Conservation (phyloP, 305 asterid species). For the Fraxinus angustifolia region DNA sequence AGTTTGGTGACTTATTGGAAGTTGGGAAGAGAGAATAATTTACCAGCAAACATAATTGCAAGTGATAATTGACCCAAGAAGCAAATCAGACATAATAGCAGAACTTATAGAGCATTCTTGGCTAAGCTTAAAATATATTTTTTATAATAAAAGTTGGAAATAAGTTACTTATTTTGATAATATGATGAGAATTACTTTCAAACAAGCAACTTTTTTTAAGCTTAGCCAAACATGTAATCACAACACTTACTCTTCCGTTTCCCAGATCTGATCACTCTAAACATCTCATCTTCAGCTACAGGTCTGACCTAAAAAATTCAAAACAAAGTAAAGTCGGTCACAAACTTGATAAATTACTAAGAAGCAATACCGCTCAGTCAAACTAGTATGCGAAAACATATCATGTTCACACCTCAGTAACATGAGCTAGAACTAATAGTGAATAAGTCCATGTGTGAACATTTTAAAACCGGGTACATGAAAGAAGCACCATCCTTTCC, state of each 20-base stretch:
- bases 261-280: constrained; percentile 87
- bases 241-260: constrained; percentile 81
- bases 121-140: background rate
- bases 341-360: background rate
- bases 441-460: background rate
- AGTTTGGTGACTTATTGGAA: background rate
- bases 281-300: constrained; percentile 98
- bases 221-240: background rate
- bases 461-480: background rate
- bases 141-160: background rate
- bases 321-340: background rate
- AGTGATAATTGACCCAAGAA: background rate
- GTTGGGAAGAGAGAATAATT: background rate
- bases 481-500: background rate
- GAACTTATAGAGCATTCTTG: background rate
- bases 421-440: background rate
- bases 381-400: background rate
- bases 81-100: background rate
- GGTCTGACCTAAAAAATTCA: constrained; percentile 67
- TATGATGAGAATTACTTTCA: background rate
- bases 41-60: background rate
- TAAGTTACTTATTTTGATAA: background rate
- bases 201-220: background rate
- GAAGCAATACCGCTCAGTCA: constrained; percentile 1
- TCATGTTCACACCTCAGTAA: background rate